Percentiles rank a stretch among this genome's conserved stretches.
Conservation (phyloP, 257 asterid genomes). For the Parsonsia alboflavescens region DNA sequence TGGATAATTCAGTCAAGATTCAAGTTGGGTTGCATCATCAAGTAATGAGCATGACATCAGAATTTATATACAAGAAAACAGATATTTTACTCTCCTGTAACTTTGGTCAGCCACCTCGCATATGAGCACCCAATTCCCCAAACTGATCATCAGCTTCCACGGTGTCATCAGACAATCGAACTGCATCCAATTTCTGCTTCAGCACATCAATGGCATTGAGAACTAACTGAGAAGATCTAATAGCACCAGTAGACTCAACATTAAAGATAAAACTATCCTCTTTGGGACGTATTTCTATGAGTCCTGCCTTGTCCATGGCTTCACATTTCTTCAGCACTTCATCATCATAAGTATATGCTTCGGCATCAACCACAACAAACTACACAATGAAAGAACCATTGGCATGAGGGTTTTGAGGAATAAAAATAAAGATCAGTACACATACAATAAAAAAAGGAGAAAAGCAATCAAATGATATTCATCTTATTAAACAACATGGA, state of each 20-base stretch:
- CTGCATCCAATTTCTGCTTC: conserved; percentile 92
- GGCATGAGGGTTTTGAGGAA: background rate
- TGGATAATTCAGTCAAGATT: background rate
- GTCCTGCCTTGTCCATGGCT: conserved; percentile 77
- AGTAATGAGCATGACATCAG: background rate
- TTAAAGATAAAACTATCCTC: conserved; percentile 93
- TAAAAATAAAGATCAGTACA: background rate
- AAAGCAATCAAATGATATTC: background rate
- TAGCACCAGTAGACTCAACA: conserved; percentile 87
- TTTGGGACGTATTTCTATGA: conserved; percentile 75
- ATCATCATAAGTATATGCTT: conserved; percentile 87
- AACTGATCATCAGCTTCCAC: conserved; percentile 99
- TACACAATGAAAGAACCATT: conserved; percentile 19
- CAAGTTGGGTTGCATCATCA: background rate
- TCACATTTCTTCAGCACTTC: conserved; percentile 93
- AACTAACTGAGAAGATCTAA: conserved; percentile 83
- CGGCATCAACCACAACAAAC: conserved; percentile 73
- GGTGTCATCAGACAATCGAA: conserved; percentile 88
- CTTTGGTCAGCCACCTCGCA: conserved; percentile 82
- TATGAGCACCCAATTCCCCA: conserved; percentile 96
- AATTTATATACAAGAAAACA: background rate
- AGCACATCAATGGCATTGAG: conserved; percentile 79
- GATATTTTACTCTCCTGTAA: no score
- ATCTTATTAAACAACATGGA: background rate
- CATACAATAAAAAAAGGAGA: background rate